These are phyloP conservation scores for Aureobasidium sp. DNA, from an alignment of 2,329 filamentous ascomycete species.

Conservation along the genomic window DNA sequence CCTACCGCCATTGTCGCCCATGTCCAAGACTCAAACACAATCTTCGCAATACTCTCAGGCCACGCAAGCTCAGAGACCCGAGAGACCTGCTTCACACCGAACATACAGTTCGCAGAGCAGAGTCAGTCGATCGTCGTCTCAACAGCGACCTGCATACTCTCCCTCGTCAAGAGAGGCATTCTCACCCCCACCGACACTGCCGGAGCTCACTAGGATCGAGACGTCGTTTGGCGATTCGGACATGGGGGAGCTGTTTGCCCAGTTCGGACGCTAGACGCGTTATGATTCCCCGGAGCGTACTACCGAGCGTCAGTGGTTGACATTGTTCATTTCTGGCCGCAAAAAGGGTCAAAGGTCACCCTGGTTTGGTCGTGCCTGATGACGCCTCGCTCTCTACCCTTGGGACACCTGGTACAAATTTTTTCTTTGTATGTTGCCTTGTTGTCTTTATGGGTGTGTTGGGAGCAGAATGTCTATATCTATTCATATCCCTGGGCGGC, in stretches of 20 bases:
- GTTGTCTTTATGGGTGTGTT: neutral
- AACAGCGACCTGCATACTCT: neutral
- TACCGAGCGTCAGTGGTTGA: neutral
- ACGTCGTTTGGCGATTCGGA: conserved; percentile 6
- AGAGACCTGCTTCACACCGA: neutral
- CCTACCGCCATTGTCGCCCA: neutral
- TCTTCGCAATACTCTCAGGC: neutral
- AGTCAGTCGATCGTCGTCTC: neutral
- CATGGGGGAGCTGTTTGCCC: conserved; percentile 8
- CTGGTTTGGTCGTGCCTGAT: neutral
- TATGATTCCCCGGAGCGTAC: neutral
- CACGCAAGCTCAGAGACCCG: neutral
- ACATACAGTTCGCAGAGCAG: conserved; percentile 2
- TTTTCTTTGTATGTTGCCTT: too few species aligned
- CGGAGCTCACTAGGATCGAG: conserved; percentile 11
- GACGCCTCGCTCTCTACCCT: too few species aligned
- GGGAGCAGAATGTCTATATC: neutral
- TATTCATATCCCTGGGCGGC: neutral
- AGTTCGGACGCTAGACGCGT: conserved; percentile 6
- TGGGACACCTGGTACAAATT: neutral
- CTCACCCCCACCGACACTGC: conserved; percentile 1
- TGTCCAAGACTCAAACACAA: neutral
- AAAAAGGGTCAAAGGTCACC: neutral
- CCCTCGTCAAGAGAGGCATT: neutral
- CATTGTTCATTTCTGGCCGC: neutral